These are phyloP conservation scores for Polyplosphaeria fusca DNA, from an alignment of 495 filamentous ascomycete genomes.

Conservation along the genomic window DNA sequence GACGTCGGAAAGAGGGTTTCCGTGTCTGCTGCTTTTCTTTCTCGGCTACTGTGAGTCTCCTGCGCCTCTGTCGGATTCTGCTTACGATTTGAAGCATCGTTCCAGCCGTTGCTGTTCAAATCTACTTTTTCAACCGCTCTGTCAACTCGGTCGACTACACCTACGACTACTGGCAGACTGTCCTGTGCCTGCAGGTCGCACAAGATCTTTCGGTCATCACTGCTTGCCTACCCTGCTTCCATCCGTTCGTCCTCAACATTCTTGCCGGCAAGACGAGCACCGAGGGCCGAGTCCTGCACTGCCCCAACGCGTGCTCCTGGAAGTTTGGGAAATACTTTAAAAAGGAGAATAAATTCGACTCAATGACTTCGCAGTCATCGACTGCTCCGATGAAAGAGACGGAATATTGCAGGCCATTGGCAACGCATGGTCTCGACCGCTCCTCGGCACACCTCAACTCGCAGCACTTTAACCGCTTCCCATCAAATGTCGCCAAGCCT, in stretches of 20 bases:
- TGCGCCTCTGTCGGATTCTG: background rate
- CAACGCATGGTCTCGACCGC: slow-evolving; percentile 28
- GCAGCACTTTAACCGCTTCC: slow-evolving; percentile 20
- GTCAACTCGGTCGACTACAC: slow-evolving; percentile 6
- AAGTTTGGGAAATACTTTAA: background rate
- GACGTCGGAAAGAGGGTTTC: slow-evolving; percentile 18
- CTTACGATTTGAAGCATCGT: slow-evolving; percentile 16
- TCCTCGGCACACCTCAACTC: slow-evolving; percentile 24
- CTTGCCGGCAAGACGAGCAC: slow-evolving; percentile 14
- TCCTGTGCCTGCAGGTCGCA: slow-evolving; percentile 24
- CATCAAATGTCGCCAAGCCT: slow-evolving; percentile 12
- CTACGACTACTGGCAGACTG: slow-evolving; percentile 20
- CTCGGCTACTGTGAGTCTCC: slow-evolving; percentile 12
- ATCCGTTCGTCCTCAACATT: slow-evolving; percentile 26
- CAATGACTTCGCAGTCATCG: slow-evolving; percentile 9
- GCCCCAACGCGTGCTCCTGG: background rate
- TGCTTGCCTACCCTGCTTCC: slow-evolving; percentile 19
- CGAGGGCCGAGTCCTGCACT: slow-evolving; percentile 9
- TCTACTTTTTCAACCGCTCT: slow-evolving; percentile 21
- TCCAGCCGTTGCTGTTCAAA: slow-evolving; percentile 7
- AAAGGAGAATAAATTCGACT: slow-evolving; percentile 5
- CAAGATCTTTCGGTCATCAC: slow-evolving; percentile 32
- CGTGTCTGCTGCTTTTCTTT: slow-evolving; percentile 20
- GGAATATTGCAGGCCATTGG: slow-evolving; percentile 21
- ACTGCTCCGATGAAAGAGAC: slow-evolving; percentile 6